Conservation (phyloP, 768 basidiomycete species). For the Boletus patriciae region DNA sequence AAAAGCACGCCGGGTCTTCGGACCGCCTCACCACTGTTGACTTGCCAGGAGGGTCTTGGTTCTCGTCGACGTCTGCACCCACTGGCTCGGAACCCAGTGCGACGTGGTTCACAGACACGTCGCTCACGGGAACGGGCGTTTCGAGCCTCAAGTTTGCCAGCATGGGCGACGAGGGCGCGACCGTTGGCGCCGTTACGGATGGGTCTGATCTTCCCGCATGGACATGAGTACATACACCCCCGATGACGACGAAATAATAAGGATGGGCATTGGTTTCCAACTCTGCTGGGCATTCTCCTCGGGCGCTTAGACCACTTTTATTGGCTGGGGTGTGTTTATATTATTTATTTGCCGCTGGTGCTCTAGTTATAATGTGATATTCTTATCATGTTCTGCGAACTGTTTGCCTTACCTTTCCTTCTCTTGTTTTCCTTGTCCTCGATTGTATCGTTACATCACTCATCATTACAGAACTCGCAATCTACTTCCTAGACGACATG, state of each 20-base stretch:
- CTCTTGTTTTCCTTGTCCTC: not conserved
- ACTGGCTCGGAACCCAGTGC: not conserved
- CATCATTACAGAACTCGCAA: too few relatives aligned
- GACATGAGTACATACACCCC: not conserved
- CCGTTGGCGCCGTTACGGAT: constrained; percentile 1
- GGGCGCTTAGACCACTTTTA: not conserved
- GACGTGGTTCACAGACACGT: not conserved
- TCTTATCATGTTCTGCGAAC: not conserved
- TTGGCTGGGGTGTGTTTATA: too few relatives aligned
- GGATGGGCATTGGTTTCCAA: not conserved
- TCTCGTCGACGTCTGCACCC: not conserved
- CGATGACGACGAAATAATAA: not conserved
- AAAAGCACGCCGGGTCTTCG: constrained; percentile 1
- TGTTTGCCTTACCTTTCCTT: not conserved
- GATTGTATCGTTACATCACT: too few relatives aligned
- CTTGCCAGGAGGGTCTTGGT: constrained; percentile 1
- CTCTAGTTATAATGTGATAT: too few relatives aligned
- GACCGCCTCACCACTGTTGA: constrained; percentile 28
- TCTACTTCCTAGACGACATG: too few relatives aligned
- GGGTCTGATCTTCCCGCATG: not conserved
- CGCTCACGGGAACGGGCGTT: not conserved
- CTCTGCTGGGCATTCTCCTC: not conserved
- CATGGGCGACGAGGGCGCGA: not conserved
- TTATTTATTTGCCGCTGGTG: not conserved
- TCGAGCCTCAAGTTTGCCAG: constrained; percentile 5